Percentiles rank a stretch among this genome's conserved stretches.
These are phyloP conservation scores for Mimosa pudica DNA, from an alignment of 306 rosid species.

Conservation along the genomic window DNA sequence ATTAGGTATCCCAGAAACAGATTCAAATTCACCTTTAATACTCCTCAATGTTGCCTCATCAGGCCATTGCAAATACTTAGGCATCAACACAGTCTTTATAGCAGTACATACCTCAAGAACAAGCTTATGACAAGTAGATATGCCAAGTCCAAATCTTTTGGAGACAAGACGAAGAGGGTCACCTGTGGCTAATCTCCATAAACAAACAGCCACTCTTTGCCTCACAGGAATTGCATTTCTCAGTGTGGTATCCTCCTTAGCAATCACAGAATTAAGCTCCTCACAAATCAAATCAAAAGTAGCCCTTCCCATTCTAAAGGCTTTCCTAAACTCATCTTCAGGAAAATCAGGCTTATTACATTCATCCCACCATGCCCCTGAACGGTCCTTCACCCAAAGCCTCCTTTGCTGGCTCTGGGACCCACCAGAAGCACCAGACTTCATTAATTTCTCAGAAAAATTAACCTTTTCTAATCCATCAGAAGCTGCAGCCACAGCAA, in stretches of 20 bases:
- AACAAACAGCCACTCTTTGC: slow-evolving; percentile 81
- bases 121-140: slow-evolving; percentile 81
- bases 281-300: slow-evolving; percentile 76
- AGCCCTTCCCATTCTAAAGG: slow-evolving; percentile 69
- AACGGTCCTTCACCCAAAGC: slow-evolving; percentile 88
- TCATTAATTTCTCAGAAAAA: slow-evolving; percentile 1
- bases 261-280: slow-evolving; percentile 75
- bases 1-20: slow-evolving; percentile 69
- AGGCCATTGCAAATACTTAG: slow-evolving; percentile 76
- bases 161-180: slow-evolving; percentile 81
- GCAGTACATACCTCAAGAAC: slow-evolving; percentile 85
- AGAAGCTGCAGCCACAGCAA: slow-evolving; percentile 32
- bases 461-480: slow-evolving; percentile 35
- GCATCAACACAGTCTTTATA: slow-evolving; percentile 71
- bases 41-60: slow-evolving; percentile 41
- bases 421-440: slow-evolving; percentile 22
- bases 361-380: slow-evolving; percentile 94
- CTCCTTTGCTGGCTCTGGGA: slow-evolving; percentile 49
- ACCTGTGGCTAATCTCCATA: slow-evolving; percentile 89
- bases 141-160: slow-evolving; percentile 72
- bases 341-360: slow-evolving; percentile 75
- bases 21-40: slow-evolving; percentile 66
- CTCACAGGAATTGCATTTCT: slow-evolving; percentile 79
- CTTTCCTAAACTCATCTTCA: slow-evolving; percentile 72
- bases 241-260: slow-evolving; percentile 71